Conservation (phyloP, 768 basidiomycete genomes). For the Tricholoma matsutake region DNA sequence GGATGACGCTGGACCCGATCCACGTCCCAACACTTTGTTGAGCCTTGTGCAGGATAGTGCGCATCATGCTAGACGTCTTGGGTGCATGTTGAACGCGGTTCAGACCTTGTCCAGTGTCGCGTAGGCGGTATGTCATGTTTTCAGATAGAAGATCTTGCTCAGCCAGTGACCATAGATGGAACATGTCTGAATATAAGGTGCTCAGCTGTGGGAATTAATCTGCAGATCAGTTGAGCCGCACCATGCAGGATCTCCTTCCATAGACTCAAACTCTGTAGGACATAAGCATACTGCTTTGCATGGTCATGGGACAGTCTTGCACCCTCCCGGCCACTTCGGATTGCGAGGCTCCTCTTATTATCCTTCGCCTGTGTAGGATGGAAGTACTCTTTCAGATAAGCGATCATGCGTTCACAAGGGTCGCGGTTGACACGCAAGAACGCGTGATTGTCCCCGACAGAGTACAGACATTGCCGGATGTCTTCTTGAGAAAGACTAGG, state of each 20-base stretch:
- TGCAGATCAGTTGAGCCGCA: conserved; percentile 25
- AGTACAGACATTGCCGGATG: conserved; percentile 77
- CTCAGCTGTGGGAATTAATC: not conserved
- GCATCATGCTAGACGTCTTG: conserved; percentile 90
- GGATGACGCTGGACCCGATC: conserved; percentile 85
- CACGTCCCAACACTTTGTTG: conserved; percentile 78
- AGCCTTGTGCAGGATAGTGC: conserved; percentile 78
- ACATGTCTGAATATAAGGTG: conserved; percentile 62
- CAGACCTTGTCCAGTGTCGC: conserved; percentile 88
- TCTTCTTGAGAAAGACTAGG: conserved; percentile 60
- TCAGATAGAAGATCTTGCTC: conserved; percentile 83
- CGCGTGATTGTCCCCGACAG: conserved; percentile 88
- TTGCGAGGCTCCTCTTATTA: conserved; percentile 65
- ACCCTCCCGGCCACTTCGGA: conserved; percentile 77
- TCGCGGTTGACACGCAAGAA: conserved; percentile 85
- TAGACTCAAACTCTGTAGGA: conserved; percentile 80
- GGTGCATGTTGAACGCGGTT: conserved; percentile 86
- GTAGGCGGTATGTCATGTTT: conserved; percentile 69
- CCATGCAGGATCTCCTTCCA: conserved; percentile 88
- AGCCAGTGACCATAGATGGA: conserved; percentile 78
- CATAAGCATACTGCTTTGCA: conserved; percentile 80
- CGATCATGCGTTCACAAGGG: conserved; percentile 84
- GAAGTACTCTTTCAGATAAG: conserved; percentile 72
- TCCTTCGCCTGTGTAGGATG: conserved; percentile 69
- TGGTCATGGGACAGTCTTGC: conserved; percentile 84